phyloP scores from a whole-genome alignment of 2,329 filamentous ascomycete species.

The Kalmusia sp. region DNA sequence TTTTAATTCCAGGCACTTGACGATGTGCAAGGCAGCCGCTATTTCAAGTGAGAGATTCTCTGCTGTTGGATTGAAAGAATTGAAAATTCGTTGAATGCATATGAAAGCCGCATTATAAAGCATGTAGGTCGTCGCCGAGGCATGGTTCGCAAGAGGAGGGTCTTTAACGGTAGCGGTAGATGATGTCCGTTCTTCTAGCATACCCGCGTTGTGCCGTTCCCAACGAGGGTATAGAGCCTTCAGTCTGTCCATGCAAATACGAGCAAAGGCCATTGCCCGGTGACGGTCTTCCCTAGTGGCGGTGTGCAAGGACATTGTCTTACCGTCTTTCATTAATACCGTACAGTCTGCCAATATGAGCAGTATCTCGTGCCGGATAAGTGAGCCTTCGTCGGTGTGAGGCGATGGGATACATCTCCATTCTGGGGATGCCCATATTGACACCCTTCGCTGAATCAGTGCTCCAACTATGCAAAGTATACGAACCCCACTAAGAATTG shows the following conservation, averaged over 20 bases:
- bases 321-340: conserved; percentile 20
- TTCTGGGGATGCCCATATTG: conserved; percentile 27
- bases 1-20: conserved; percentile 29
- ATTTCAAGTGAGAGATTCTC: conserved; percentile 20
- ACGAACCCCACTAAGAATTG: conserved; percentile 28
- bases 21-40: conserved; percentile 26
- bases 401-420: conserved; percentile 30
- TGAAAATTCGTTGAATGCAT: conserved; percentile 26
- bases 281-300: not conserved
- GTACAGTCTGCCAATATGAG: conserved; percentile 34
- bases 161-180: conserved; percentile 13
- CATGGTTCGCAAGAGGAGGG: conserved; percentile 24
- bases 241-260: conserved; percentile 11
- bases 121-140: conserved; percentile 30
- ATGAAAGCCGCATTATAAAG: conserved; percentile 33
- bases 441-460: conserved; percentile 23
- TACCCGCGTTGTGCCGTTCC: conserved; percentile 22
- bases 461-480: conserved; percentile 32
- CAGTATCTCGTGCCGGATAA: conserved; percentile 29
- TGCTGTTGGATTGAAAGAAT: conserved; percentile 24
- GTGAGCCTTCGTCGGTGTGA: conserved; percentile 14
- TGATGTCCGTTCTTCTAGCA: conserved; percentile 11
- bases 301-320: conserved; percentile 7
- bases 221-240: conserved; percentile 19
- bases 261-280: conserved; percentile 15